phyloP scores from a whole-genome alignment of 2,329 filamentous ascomycete genomes.

The Talaromyces sp. region DNA sequence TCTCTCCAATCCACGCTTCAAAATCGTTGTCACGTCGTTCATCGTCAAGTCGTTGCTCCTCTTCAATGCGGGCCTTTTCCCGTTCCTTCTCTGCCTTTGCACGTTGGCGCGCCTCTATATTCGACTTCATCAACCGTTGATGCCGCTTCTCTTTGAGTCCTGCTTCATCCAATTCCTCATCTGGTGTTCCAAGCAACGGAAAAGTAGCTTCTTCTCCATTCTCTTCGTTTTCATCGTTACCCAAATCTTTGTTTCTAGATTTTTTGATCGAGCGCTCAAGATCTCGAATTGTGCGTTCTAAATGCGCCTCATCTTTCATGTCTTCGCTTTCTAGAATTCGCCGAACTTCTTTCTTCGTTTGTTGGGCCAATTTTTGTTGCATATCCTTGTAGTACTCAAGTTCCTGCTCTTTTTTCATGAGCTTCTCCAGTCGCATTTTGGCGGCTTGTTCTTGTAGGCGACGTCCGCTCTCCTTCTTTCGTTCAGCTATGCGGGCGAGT shows the following conservation, averaged over 20 bases:
- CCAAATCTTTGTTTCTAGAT: conserved; percentile 87
- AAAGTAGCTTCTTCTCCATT: conserved; percentile 75
- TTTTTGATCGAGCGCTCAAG: conserved; percentile 86
- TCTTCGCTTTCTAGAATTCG: conserved; percentile 84
- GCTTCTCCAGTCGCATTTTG: conserved; percentile 91
- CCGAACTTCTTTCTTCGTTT: conserved; percentile 86
- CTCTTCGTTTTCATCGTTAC: conserved; percentile 73
- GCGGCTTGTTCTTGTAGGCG: conserved; percentile 91
- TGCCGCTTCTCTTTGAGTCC: conserved; percentile 87
- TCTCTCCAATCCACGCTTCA: conserved; percentile 79
- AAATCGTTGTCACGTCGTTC: conserved; percentile 79
- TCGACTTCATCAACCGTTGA: conserved; percentile 88
- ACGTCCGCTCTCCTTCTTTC: conserved; percentile 88
- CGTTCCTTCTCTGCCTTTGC: conserved; percentile 94
- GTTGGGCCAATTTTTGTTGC: conserved; percentile 62
- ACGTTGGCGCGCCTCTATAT: conserved; percentile 85
- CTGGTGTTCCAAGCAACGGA: conserved; percentile 78
- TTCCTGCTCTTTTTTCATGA: conserved; percentile 93
- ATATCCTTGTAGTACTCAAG: conserved; percentile 88
- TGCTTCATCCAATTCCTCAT: conserved; percentile 89
- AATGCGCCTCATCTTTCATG: conserved; percentile 79
- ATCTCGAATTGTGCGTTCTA: conserved; percentile 80
- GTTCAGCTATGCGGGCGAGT: conserved; percentile 80
- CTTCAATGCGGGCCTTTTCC: conserved; percentile 76
- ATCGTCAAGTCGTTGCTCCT: conserved; percentile 76